Conservation (phyloP, 257 asterid genomes). For the Paulownia fortunei region DNA sequence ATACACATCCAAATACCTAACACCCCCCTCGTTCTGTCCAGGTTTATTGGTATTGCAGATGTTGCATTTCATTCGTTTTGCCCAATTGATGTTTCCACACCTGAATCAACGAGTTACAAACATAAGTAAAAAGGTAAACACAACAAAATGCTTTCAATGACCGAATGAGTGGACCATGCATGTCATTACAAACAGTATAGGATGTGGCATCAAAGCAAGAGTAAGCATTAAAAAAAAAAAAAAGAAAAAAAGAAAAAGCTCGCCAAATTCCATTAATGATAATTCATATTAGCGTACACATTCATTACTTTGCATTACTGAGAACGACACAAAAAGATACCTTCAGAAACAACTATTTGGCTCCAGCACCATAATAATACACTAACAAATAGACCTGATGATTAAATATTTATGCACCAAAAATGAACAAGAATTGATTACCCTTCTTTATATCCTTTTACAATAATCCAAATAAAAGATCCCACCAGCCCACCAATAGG, state of each 20-base stretch:
- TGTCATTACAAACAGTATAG: not conserved
- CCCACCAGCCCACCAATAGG: not conserved
- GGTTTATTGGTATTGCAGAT: conserved; percentile 99
- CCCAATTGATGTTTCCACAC: conserved; percentile 99
- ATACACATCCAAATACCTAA: conserved; percentile 59
- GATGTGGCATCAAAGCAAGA: not conserved
- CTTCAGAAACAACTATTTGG: not conserved
- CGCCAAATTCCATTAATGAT: not conserved
- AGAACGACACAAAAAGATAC: not conserved
- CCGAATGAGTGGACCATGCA: not conserved
- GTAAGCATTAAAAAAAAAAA: not conserved
- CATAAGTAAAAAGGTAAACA: conserved; percentile 9
- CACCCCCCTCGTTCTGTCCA: conserved; percentile 93
- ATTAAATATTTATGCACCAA: too few relatives aligned
- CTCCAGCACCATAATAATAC: too few relatives aligned
- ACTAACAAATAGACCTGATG: too few relatives aligned
- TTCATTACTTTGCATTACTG: too few relatives aligned
- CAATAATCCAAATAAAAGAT: not conserved
- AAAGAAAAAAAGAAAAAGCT: too few relatives aligned
- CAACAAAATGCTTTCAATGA: not conserved
- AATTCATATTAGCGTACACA: not conserved
- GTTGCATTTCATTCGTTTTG: conserved; percentile 95
- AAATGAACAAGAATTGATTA: too few relatives aligned
- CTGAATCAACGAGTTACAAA: conserved; percentile 46
- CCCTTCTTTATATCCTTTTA: too few relatives aligned